Evolutionary conservation across 2,329 filamentous ascomycete species (phyloP).

Genomic region (Fusarium musae): DNA sequence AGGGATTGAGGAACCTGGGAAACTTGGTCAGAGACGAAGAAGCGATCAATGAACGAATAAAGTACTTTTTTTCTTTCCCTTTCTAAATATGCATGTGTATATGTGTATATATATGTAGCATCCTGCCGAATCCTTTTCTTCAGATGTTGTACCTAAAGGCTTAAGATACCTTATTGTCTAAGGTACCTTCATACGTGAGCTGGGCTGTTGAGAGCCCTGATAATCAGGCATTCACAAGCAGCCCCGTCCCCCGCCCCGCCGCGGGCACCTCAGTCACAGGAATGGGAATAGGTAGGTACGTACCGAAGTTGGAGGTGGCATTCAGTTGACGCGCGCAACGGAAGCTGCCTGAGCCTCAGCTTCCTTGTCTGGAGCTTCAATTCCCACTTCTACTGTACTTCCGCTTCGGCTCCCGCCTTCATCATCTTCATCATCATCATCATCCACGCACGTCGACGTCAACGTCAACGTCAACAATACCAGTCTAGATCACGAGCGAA

Average conservation of each 20-base stretch:
- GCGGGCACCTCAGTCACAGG: background rate
- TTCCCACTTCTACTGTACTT: conserved; percentile 21
- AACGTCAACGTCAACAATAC: conserved; percentile 12
- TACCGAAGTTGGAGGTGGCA: conserved; percentile 14
- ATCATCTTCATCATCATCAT: background rate
- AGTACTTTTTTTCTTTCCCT: background rate
- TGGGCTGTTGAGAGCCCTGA: conserved; percentile 1
- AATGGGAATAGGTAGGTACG: conserved; percentile 4
- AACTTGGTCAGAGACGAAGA: conserved; percentile 20
- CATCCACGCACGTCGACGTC: background rate
- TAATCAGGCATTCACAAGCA: background rate
- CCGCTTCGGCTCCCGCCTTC: conserved; percentile 17
- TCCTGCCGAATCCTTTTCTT: background rate
- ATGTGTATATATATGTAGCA: background rate
- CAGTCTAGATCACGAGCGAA: conserved; percentile 22
- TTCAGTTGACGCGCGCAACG: conserved; percentile 55
- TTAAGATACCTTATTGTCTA: background rate
- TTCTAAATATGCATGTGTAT: background rate
- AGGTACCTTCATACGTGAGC: background rate
- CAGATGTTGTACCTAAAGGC: background rate
- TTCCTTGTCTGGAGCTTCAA: conserved; percentile 41
- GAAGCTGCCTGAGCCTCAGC: conserved; percentile 56
- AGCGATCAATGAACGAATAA: conserved; percentile 28
- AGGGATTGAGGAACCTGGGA: background rate
- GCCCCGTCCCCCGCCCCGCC: background rate